Percentiles rank a stretch among this genome's conserved stretches.
Conservation (phyloP, 371 early-diverging fungal species). For the Conidiobolus incongruus region DNA sequence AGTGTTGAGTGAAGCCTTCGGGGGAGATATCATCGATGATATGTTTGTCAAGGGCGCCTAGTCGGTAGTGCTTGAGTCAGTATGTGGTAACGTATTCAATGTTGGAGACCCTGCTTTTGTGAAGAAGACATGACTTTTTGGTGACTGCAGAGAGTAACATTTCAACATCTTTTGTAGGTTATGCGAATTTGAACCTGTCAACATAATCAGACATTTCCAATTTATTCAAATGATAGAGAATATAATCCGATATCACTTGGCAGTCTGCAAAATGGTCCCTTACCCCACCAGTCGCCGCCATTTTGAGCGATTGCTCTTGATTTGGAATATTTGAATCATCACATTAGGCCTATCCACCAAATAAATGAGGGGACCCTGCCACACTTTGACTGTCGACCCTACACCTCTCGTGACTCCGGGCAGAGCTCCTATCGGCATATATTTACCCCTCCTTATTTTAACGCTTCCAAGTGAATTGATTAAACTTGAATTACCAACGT, state of each 20-base stretch:
- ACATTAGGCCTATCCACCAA: constrained; percentile 82
- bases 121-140: constrained; percentile 47
- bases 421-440: constrained; percentile 37
- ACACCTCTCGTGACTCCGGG: constrained; percentile 80
- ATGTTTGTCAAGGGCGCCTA: constrained; percentile 39
- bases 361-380: constrained; percentile 68
- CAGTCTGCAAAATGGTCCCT: constrained; percentile 66
- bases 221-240: constrained; percentile 60
- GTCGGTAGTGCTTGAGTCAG: constrained; percentile 44
- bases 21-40: constrained; percentile 46
- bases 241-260: constrained; percentile 63
- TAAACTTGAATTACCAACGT: constrained; percentile 85
- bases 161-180: constrained; percentile 42
- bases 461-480: constrained; percentile 64
- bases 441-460: constrained; percentile 26
- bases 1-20: constrained; percentile 21
- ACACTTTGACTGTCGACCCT: constrained; percentile 58
- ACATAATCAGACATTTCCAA: constrained; percentile 13
- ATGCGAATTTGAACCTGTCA: constrained; percentile 15
- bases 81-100: constrained; percentile 35
- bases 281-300: constrained; percentile 53
- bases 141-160: constrained; percentile 33
- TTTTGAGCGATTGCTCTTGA: constrained; percentile 46
- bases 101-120: constrained; percentile 44
- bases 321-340: constrained; percentile 64